phyloP scores from a whole-genome alignment of 176 grass and related monocot genomes.

The Triticum aestivum region IWGSC_CS_RefSeq_v2.1 NC_057795.1:591675077-591675576 shows the following conservation, averaged over 20 bases:
- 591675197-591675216: neutral
- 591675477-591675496: neutral
- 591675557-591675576: neutral
- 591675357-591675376: neutral
- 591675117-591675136: neutral
- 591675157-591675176: neutral
- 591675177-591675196: neutral
- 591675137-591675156: neutral
- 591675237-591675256: neutral
- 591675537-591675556: neutral
- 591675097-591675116: neutral
- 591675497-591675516: neutral
- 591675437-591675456: too few species aligned
- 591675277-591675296: neutral
- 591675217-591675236: neutral
- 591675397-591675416: too few species aligned
- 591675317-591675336: neutral
- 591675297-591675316: neutral
- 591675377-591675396: too few species aligned
- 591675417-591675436: too few species aligned
- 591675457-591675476: too few species aligned
- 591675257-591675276: too few species aligned
- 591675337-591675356: neutral
- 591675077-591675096: neutral
- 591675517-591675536: neutral